phyloP scores from a whole-genome alignment of 805 yeast genomes.

The Peterozyma toletana region DNA sequence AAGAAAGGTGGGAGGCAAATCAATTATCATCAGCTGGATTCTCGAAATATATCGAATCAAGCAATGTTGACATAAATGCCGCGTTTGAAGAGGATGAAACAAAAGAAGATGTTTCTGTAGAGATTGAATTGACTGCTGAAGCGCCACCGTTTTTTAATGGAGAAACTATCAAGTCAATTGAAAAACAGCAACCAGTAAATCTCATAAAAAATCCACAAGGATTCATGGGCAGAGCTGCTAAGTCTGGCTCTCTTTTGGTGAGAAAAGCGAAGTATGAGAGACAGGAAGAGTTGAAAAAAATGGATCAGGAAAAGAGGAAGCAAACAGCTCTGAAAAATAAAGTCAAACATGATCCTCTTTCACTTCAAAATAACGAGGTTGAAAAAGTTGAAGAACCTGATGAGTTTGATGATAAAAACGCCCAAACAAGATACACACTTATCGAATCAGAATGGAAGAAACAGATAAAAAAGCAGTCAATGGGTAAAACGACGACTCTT shows the following conservation, averaged over 20 bases:
- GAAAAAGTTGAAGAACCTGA: constrained; percentile 9
- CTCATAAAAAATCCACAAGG: constrained; percentile 75
- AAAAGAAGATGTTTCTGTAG: constrained; percentile 45
- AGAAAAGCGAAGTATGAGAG: constrained; percentile 57
- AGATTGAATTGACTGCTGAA: constrained; percentile 63
- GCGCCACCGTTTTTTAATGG: constrained; percentile 72
- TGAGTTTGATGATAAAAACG: constrained; percentile 9
- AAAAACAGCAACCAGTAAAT: constrained; percentile 41
- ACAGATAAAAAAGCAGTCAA: constrained; percentile 21
- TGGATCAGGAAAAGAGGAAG: constrained; percentile 29
- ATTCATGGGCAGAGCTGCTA: constrained; percentile 67
- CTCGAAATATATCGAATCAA: constrained; percentile 63
- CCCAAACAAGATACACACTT: constrained; percentile 7
- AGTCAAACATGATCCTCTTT: constrained; percentile 31
- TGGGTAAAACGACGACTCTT: constrained; percentile 35
- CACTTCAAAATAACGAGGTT: constrained; percentile 8
- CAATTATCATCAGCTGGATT: constrained; percentile 81
- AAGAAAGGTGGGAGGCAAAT: constrained; percentile 86
- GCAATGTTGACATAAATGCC: constrained; percentile 25
- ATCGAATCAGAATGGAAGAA: constrained; percentile 19
- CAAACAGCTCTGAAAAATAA: constrained; percentile 22
- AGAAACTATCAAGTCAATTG: constrained; percentile 29
- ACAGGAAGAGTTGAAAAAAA: constrained; percentile 39
- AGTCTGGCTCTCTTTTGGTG: constrained; percentile 64
- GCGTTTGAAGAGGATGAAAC: constrained; percentile 20